A percentile compares a stretch with the other conserved stretches of the same genome.
These are phyloP conservation scores for Fusarium sublunatum DNA, from an alignment of 2,329 filamentous ascomycete genomes.

Conservation along the genomic window DNA sequence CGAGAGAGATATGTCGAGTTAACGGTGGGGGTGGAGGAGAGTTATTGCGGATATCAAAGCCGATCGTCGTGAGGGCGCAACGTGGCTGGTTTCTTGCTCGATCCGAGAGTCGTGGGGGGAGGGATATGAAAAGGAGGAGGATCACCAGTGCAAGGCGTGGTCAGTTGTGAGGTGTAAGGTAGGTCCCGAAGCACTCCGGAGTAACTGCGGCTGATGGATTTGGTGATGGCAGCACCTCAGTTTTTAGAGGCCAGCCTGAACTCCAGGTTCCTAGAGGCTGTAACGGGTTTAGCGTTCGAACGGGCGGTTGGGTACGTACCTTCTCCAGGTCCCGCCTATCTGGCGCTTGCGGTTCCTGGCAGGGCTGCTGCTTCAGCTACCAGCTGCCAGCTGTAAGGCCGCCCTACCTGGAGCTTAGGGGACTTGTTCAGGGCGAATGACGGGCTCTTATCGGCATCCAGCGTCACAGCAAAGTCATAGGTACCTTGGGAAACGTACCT, in stretches of 20 bases:
- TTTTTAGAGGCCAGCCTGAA: conserved; percentile 21
- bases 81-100: conserved; percentile 15
- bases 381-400: conserved; percentile 31
- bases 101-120: conserved; percentile 28
- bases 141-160: conserved; percentile 34
- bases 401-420: conserved; percentile 19
- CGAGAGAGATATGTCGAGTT: neutral
- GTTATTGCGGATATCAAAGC: conserved; percentile 16
- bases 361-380: conserved; percentile 36
- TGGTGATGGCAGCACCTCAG: conserved; percentile 44
- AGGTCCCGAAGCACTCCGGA: conserved; percentile 41
- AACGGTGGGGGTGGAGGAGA: conserved; percentile 12
- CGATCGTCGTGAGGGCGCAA: conserved; percentile 25
- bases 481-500: no score
- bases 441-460: conserved; percentile 11
- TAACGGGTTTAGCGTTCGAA: conserved; percentile 51
- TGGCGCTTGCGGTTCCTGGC: conserved; percentile 24
- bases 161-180: conserved; percentile 43
- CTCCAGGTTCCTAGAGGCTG: conserved; percentile 28
- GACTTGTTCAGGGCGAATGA: conserved; percentile 17
- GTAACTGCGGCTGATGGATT: conserved; percentile 47
- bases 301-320: conserved; percentile 11
- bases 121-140: conserved; percentile 24
- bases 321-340: neutral
- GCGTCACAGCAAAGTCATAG: neutral